These are phyloP conservation scores for Kwoniella sp. DNA, from an alignment of 768 basidiomycete genomes.

Conservation along the genomic window DNA sequence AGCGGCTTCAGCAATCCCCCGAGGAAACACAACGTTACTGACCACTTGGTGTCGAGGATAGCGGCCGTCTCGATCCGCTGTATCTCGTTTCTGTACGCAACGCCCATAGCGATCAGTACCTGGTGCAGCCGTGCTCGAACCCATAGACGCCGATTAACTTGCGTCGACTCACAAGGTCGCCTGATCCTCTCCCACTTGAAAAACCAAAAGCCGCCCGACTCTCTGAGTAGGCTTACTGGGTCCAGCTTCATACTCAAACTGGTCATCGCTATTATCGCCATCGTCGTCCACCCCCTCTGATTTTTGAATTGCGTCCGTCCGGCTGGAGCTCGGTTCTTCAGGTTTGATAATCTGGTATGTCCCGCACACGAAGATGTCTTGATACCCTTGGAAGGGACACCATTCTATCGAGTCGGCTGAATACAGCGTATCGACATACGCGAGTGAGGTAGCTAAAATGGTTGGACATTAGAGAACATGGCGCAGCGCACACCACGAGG, in stretches of 20 bases:
- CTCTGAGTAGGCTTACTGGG: constrained; percentile 51
- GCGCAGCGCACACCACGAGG: no score
- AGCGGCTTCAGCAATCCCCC: background rate
- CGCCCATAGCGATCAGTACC: constrained; percentile 7
- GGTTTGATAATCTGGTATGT: constrained; percentile 73
- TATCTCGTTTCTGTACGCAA: constrained; percentile 59
- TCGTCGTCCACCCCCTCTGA: constrained; percentile 32
- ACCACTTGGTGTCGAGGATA: constrained; percentile 96
- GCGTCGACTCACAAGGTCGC: constrained; percentile 48
- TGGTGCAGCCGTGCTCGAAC: background rate
- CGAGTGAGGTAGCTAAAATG: constrained; percentile 24
- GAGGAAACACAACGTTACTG: constrained; percentile 15
- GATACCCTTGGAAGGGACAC: constrained; percentile 68
- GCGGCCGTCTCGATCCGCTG: constrained; percentile 75
- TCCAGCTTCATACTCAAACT: constrained; percentile 3
- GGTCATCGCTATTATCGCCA: constrained; percentile 22
- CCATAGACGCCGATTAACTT: background rate
- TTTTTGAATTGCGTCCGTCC: no score
- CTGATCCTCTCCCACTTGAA: constrained; percentile 58
- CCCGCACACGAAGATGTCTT: constrained; percentile 78
- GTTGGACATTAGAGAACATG: background rate
- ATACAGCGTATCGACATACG: constrained; percentile 66
- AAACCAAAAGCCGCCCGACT: constrained; percentile 74
- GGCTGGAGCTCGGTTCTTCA: constrained; percentile 7
- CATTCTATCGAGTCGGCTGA: constrained; percentile 92